These are phyloP conservation scores for Beauveria australis DNA, from an alignment of 2,329 filamentous ascomycete genomes.

Conservation along the genomic window DNA sequence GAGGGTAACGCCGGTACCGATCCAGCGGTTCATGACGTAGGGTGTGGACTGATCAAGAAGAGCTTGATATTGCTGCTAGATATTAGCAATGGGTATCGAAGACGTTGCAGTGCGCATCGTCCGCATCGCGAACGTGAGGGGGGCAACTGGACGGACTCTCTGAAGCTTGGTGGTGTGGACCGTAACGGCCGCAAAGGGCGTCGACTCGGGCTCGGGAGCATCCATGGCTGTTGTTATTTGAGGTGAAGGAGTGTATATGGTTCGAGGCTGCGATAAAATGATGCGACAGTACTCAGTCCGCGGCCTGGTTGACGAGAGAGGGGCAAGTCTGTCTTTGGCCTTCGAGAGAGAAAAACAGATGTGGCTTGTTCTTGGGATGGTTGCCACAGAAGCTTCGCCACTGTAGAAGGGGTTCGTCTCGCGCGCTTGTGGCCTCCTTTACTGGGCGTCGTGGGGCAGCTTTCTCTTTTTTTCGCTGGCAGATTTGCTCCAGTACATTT, in stretches of 20 bases:
- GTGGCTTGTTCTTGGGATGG: conserved; percentile 9
- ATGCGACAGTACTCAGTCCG: not conserved
- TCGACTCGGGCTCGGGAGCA: conserved; percentile 76
- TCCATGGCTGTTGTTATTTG: conserved; percentile 53
- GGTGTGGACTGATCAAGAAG: conserved; percentile 92
- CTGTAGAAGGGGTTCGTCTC: conserved; percentile 4
- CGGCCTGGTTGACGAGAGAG: not conserved
- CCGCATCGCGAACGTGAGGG: not conserved
- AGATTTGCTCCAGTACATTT: not conserved
- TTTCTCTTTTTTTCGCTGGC: not conserved
- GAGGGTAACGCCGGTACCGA: conserved; percentile 68
- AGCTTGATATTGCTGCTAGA: conserved; percentile 75
- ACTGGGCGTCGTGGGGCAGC: conserved; percentile 4
- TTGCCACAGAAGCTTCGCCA: conserved; percentile 8
- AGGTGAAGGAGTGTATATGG: not conserved
- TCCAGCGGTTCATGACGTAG: conserved; percentile 82
- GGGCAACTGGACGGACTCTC: conserved; percentile 46
- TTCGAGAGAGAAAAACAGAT: not conserved
- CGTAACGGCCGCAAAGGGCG: conserved; percentile 83
- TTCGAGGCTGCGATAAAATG: not conserved
- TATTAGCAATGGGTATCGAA: conserved; percentile 15
- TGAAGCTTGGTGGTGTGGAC: conserved; percentile 71
- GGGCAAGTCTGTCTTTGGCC: not conserved
- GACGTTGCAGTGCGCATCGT: not conserved
- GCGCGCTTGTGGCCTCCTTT: conserved; percentile 11